Percentiles rank a stretch among this genome's conserved stretches.
Conservation (phyloP, 2,329 filamentous ascomycete species). For the Moelleriella libera region DNA sequence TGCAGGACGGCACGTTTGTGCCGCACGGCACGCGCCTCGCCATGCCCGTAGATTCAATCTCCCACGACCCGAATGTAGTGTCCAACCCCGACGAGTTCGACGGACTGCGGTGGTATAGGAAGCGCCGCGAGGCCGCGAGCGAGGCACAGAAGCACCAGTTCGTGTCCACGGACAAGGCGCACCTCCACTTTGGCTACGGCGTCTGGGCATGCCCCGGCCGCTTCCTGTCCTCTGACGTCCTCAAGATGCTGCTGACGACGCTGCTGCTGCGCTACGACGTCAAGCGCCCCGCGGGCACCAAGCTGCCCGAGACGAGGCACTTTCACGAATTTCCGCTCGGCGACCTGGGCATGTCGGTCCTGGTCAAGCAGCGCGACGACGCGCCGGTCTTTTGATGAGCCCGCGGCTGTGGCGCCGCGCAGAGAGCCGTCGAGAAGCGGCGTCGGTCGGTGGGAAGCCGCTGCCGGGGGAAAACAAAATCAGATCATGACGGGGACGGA, state of each 20-base stretch:
- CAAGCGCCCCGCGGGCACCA: constrained; percentile 1
- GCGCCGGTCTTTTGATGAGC: background rate
- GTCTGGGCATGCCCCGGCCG: constrained; percentile 6
- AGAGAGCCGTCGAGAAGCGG: too few species aligned
- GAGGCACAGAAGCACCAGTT: constrained; percentile 5
- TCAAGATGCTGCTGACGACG: constrained; percentile 4
- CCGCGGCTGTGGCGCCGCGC: too few species aligned
- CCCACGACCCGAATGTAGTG: constrained; percentile 1
- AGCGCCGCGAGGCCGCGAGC: background rate
- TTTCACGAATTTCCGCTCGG: constrained; percentile 5
- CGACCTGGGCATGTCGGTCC: constrained; percentile 1
- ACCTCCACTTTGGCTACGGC: constrained; percentile 7
- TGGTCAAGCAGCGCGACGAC: constrained; percentile 2
- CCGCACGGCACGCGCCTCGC: constrained; percentile 4
- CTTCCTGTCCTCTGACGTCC: constrained; percentile 5
- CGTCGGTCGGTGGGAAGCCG: too few species aligned
- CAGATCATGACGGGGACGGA: too few species aligned
- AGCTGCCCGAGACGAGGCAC: constrained; percentile 1
- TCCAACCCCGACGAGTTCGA: constrained; percentile 2
- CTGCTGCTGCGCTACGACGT: constrained; percentile 5
- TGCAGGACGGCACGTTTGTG: constrained; percentile 4
- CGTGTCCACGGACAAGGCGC: constrained; percentile 5
- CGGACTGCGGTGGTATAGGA: constrained; percentile 5
- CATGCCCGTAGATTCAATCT: constrained; percentile 2
- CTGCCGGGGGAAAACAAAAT: too few species aligned